A percentile compares a stretch with the other conserved stretches of the same genome.
Conservation (phyloP, 2,329 filamentous ascomycete genomes). For the Leptographium flavum region DNA sequence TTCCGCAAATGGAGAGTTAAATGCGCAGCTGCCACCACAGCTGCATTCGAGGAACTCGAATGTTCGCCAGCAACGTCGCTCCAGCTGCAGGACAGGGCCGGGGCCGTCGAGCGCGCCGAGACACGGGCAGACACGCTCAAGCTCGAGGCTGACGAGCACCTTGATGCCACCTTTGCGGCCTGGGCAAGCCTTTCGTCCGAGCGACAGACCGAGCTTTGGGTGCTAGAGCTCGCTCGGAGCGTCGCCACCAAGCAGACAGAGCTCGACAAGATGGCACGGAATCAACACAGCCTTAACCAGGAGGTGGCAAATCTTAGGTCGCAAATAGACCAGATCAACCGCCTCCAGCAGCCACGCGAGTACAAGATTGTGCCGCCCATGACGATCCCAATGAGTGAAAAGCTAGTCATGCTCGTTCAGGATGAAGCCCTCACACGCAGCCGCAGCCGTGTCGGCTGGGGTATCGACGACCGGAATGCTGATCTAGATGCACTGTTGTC, state of each 20-base stretch:
- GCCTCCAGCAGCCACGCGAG: constrained; percentile 44
- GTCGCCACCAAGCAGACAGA: constrained; percentile 43
- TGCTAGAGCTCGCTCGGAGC: constrained; percentile 44
- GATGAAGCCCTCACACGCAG: constrained; percentile 27
- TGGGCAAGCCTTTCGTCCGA: constrained; percentile 54
- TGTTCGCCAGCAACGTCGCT: constrained; percentile 29
- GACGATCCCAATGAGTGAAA: constrained; percentile 36
- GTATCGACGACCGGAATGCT: constrained; percentile 33
- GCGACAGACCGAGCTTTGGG: constrained; percentile 45
- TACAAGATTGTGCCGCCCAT: constrained; percentile 37
- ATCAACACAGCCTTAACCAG: constrained; percentile 37
- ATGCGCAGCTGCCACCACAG: constrained; percentile 34
- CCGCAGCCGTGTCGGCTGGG: constrained; percentile 27
- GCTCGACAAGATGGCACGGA: constrained; percentile 32
- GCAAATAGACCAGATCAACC: constrained; percentile 45
- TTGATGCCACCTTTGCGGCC: constrained; percentile 61
- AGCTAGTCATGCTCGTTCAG: constrained; percentile 30
- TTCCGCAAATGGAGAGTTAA: constrained; percentile 51
- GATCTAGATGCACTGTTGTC: constrained; percentile 38
- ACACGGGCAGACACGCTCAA: constrained; percentile 45
- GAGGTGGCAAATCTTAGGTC: constrained; percentile 41
- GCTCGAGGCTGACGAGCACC: constrained; percentile 56
- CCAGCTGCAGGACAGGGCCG: constrained; percentile 27
- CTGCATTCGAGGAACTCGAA: constrained; percentile 33
- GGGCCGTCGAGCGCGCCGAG: constrained; percentile 33